A percentile compares a stretch with the other conserved stretches of the same genome.
phyloP scores from a whole-genome alignment of 1,284 basidiomycete genomes.

The Heterobasidion irregulare region DNA sequence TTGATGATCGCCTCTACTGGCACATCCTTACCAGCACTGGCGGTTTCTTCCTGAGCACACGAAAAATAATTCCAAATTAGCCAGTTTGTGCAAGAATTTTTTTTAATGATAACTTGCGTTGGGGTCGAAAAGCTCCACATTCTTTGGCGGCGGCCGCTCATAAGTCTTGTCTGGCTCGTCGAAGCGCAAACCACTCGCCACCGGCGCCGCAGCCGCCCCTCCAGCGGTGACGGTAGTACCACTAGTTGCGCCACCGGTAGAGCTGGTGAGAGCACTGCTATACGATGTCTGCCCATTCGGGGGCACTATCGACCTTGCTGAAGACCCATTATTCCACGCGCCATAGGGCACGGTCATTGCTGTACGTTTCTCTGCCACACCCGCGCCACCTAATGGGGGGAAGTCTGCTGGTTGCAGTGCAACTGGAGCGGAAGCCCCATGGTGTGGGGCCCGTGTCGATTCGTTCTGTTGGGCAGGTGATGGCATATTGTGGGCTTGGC shows the following conservation, averaged over 20 bases:
- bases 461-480: constrained; percentile 34
- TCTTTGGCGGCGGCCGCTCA: constrained; percentile 40
- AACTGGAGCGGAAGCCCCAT: constrained; percentile 21
- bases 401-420: constrained; percentile 59
- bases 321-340: constrained; percentile 6
- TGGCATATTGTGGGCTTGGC: constrained; percentile 8
- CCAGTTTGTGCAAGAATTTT: not conserved
- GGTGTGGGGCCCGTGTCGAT: constrained; percentile 14
- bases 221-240: not conserved
- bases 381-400: constrained; percentile 24
- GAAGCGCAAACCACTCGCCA: constrained; percentile 16
- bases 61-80: not conserved
- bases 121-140: constrained; percentile 47
- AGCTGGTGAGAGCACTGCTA: constrained; percentile 11
- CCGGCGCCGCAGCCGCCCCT: constrained; percentile 9
- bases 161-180: constrained; percentile 44
- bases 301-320: constrained; percentile 2
- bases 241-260: constrained; percentile 5
- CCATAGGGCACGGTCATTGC: constrained; percentile 5
- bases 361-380: not conserved
- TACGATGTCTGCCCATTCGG: constrained; percentile 3
- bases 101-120: constrained; percentile 21
- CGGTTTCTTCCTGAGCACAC: not conserved
- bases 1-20: not conserved
- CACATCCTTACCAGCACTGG: not conserved